Conservation (phyloP, 441 rosid species). For the Geranium incanum region DNA sequence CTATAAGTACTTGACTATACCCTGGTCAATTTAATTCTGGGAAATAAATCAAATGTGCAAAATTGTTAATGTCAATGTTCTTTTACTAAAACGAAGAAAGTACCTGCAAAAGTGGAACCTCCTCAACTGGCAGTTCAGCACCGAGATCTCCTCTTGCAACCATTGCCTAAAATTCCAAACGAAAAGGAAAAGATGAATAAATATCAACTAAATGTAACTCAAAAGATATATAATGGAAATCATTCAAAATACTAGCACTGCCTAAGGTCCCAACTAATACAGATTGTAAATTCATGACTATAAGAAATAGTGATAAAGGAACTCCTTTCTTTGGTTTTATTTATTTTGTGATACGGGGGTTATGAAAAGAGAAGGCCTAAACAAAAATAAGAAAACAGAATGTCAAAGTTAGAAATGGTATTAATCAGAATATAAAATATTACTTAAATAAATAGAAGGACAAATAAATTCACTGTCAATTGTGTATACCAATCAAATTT, state of each 20-base stretch:
- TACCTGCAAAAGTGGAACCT: constrained; percentile 94
- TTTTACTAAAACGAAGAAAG: constrained; percentile 21
- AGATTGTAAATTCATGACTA: too few relatives aligned
- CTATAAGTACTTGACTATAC: not conserved
- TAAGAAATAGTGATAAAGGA: too few relatives aligned
- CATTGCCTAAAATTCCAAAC: constrained; percentile 40
- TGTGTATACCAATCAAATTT: constrained; percentile 13
- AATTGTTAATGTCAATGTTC: constrained; percentile 13
- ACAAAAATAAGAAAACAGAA: not conserved
- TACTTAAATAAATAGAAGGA: constrained; percentile 10
- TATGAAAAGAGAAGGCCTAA: too few relatives aligned
- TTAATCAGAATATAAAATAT: not conserved
- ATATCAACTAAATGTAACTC: too few relatives aligned
- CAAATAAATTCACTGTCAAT: not conserved
- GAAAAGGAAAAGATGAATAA: not conserved
- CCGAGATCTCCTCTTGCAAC: constrained; percentile 99
- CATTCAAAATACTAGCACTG: too few relatives aligned
- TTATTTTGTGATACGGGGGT: too few relatives aligned
- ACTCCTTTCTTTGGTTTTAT: too few relatives aligned
- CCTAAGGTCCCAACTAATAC: too few relatives aligned
- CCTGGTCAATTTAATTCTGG: not conserved
- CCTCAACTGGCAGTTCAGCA: constrained; percentile 97
- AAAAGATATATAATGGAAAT: too few relatives aligned
- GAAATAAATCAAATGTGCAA: constrained; percentile 3
- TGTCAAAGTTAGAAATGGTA: not conserved